phyloP scores from a whole-genome alignment of 371 early-diverging fungal species.

The Polyrhizophydium stewartii region DNA sequence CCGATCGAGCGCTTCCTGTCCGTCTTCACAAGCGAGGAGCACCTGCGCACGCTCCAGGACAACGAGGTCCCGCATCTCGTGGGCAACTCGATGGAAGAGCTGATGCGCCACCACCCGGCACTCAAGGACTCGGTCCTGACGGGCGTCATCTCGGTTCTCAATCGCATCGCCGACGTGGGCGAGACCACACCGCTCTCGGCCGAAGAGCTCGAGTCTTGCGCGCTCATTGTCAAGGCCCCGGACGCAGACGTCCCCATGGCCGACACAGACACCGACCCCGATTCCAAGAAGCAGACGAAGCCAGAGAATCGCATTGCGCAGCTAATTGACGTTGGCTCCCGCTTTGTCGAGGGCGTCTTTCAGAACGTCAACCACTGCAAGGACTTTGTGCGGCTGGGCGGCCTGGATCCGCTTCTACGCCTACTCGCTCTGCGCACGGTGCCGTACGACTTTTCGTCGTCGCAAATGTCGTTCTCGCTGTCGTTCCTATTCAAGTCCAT shows the following conservation, averaged over 20 bases:
- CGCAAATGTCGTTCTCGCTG: slow-evolving; percentile 62
- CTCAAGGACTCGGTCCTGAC: slow-evolving; percentile 66
- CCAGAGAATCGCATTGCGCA: background rate
- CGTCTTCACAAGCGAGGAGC: slow-evolving; percentile 71
- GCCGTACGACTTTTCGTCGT: slow-evolving; percentile 72
- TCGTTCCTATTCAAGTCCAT: slow-evolving; percentile 69
- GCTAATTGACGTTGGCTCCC: slow-evolving; percentile 3
- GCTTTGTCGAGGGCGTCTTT: slow-evolving; percentile 85
- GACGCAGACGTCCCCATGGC: background rate
- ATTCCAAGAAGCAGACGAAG: background rate
- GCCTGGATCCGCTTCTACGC: slow-evolving; percentile 59
- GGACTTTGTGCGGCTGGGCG: slow-evolving; percentile 70
- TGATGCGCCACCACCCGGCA: slow-evolving; percentile 91
- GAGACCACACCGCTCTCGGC: background rate
- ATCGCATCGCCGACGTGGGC: slow-evolving; percentile 36
- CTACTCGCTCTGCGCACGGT: slow-evolving; percentile 65
- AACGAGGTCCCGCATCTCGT: slow-evolving; percentile 74
- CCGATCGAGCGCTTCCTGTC: slow-evolving; percentile 72
- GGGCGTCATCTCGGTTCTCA: slow-evolving; percentile 64
- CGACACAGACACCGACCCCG: background rate
- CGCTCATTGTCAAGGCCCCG: background rate
- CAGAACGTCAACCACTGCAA: slow-evolving; percentile 68
- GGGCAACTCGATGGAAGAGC: slow-evolving; percentile 89
- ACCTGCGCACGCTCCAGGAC: slow-evolving; percentile 72
- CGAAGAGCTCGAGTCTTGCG: background rate